phyloP scores from a whole-genome alignment of 1,284 basidiomycete species.

The Ceratobasidium sp. region DNA sequence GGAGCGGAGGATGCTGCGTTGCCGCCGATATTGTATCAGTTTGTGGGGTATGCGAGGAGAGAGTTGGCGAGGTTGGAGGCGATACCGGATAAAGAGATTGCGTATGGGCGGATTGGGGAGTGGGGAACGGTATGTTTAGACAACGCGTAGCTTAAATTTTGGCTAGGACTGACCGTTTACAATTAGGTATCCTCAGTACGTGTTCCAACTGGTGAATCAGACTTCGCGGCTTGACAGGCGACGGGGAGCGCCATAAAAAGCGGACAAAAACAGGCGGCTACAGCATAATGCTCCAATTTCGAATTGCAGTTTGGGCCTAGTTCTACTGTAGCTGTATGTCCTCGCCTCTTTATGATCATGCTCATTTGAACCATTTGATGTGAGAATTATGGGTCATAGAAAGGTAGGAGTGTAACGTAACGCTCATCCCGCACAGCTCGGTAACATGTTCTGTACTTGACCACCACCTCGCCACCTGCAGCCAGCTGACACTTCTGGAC shows the following conservation, averaged over 20 bases:
- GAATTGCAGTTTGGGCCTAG: too few species aligned
- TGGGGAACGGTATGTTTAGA: slow-evolving; percentile 46
- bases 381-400: too few species aligned
- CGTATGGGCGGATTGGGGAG: slow-evolving; percentile 33
- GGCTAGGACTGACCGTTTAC: too few species aligned
- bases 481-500: background rate
- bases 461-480: background rate
- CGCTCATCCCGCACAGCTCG: background rate
- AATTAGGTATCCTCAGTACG: slow-evolving; percentile 17
- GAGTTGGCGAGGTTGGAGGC: slow-evolving; percentile 82
- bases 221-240: slow-evolving; percentile 48
- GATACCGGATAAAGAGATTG: slow-evolving; percentile 74
- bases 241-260: slow-evolving; percentile 48
- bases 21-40: slow-evolving; percentile 79
- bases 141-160: too few species aligned
- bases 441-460: background rate
- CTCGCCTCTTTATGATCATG: background rate
- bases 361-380: background rate
- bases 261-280: slow-evolving; percentile 47
- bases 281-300: slow-evolving; percentile 27
- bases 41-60: slow-evolving; percentile 83
- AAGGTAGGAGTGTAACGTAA: background rate
- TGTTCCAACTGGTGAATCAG: slow-evolving; percentile 30
- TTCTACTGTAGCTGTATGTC: background rate
- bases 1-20: slow-evolving; percentile 77